phyloP scores from a whole-genome alignment of 2,329 filamentous ascomycete species.

The Trichoderma citrinoviride region DNA sequence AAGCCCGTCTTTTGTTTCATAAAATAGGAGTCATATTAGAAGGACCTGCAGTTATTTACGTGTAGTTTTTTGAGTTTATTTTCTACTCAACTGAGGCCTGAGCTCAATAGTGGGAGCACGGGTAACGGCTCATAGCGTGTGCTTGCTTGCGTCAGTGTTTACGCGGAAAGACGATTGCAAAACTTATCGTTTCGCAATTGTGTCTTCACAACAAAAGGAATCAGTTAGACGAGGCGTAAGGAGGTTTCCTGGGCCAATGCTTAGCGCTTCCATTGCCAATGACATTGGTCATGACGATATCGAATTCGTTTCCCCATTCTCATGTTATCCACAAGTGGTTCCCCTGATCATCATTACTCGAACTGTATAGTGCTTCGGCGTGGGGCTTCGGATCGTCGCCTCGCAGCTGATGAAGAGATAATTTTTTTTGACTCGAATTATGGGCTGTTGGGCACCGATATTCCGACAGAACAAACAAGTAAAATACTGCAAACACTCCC shows the following conservation, averaged over 20 bases:
- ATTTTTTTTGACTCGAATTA: too few relatives aligned
- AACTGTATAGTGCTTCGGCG: neutral
- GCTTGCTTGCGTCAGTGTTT: neutral
- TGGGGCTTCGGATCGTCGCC: neutral
- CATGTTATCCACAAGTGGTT: slow-evolving; percentile 6
- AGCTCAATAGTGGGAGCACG: too few relatives aligned
- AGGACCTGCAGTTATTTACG: neutral
- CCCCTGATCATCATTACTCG: slow-evolving; percentile 10
- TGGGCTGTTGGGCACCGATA: neutral
- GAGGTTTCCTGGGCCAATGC: too few relatives aligned
- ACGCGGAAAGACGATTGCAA: neutral
- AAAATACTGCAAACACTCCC: too few relatives aligned
- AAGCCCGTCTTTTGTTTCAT: neutral
- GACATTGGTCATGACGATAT: neutral
- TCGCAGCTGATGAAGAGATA: neutral
- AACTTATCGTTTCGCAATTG: neutral
- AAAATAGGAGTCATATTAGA: neutral
- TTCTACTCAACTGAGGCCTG: too few relatives aligned
- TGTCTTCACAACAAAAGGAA: too few relatives aligned
- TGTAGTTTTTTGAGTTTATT: neutral
- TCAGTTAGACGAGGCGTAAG: neutral
- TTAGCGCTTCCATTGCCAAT: neutral
- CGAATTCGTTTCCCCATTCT: neutral
- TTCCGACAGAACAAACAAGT: neutral
- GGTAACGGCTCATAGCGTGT: neutral